A percentile compares a stretch with the other conserved stretches of the same genome.
Evolutionary conservation across 192 early-diverging fungal species (phyloP).

Genomic region (Umbelopsis isabellina): DNA sequence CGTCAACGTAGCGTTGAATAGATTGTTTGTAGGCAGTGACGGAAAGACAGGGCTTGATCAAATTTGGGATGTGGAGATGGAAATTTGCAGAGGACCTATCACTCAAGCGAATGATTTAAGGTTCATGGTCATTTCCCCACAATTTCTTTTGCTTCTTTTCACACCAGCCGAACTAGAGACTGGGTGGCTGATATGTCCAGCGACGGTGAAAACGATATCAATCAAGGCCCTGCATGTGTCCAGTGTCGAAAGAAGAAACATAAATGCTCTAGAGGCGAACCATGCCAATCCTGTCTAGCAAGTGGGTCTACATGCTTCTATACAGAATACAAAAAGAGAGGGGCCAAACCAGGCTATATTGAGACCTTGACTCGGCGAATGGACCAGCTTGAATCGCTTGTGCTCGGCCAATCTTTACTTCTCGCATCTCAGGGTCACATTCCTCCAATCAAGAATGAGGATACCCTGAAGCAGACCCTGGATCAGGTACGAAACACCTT

Average conservation of each 20-base stretch:
- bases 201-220: conserved; percentile 12
- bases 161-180: too few species aligned
- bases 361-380: conserved; percentile 10
- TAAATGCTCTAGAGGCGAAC: conserved; percentile 19
- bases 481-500: neutral
- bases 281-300: conserved; percentile 19
- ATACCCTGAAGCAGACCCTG: neutral
- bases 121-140: too few species aligned
- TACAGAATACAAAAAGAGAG: conserved; percentile 6
- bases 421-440: conserved; percentile 10
- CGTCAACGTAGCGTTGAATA: too few species aligned
- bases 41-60: too few species aligned
- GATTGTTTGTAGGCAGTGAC: too few species aligned
- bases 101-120: too few species aligned
- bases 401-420: conserved; percentile 17
- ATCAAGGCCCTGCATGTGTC: conserved; percentile 16
- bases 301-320: conserved; percentile 9
- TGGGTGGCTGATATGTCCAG: neutral
- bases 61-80: too few species aligned
- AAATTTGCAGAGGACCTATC: too few species aligned
- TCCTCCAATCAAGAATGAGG: neutral
- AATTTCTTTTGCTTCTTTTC: too few species aligned
- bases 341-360: conserved; percentile 14
- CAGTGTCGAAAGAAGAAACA: conserved; percentile 20
- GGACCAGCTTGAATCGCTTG: conserved; percentile 16